Conservation (phyloP, 768 basidiomycete genomes). For the Mycena alexandri region DNA sequence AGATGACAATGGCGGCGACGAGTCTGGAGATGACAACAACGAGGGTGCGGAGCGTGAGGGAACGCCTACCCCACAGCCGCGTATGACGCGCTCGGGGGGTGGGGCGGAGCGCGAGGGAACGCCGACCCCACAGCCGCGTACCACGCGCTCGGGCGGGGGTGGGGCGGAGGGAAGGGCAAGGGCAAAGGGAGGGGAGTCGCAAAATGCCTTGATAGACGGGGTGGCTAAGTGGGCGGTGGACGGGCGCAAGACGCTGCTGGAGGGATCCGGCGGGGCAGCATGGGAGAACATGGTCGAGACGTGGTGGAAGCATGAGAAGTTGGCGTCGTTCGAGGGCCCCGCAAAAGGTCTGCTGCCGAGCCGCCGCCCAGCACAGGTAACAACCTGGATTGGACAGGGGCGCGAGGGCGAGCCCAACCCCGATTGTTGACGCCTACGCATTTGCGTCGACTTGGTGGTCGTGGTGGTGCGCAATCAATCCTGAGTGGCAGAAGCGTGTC, state of each 20-base stretch:
- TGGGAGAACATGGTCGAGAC: not conserved
- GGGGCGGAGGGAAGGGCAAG: too few relatives aligned
- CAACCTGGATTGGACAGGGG: not conserved
- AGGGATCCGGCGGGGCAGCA: not conserved
- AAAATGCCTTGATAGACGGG: too few relatives aligned
- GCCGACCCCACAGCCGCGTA: too few relatives aligned
- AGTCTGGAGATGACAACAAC: not conserved
- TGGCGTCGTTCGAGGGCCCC: not conserved
- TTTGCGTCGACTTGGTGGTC: not conserved
- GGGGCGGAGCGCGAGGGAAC: too few relatives aligned
- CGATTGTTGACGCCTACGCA: not conserved
- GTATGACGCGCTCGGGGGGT: too few relatives aligned
- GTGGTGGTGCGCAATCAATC: constrained; percentile 12
- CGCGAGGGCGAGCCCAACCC: not conserved
- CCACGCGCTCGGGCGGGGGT: too few relatives aligned
- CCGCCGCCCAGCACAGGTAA: not conserved
- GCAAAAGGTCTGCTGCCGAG: not conserved
- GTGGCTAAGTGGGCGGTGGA: not conserved
- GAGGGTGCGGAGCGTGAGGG: not conserved
- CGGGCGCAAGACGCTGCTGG: not conserved
- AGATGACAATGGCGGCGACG: not conserved
- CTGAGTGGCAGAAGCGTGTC: not conserved
- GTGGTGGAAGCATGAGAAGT: not conserved
- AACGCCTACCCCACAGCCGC: too few relatives aligned
- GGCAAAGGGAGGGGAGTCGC: too few relatives aligned